phyloP scores from a whole-genome alignment of 2,329 filamentous ascomycete species.

The Cladobotryum mycophilum region DNA sequence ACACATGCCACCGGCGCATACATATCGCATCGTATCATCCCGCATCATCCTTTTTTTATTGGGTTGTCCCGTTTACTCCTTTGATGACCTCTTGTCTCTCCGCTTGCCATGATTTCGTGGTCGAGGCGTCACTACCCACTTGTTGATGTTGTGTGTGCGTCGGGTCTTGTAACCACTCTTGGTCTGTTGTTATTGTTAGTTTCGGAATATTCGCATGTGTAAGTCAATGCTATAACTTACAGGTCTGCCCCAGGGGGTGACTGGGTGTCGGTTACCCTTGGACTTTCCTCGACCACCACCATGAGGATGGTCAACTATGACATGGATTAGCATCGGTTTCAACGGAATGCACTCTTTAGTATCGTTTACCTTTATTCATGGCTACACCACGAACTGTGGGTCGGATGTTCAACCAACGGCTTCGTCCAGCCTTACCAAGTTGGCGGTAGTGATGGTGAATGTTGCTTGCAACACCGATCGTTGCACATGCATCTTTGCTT shows the following conservation, averaged over 20 bases:
- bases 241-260: constrained; percentile 92
- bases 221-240: constrained; percentile 51
- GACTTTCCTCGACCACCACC: constrained; percentile 99
- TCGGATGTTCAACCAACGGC: constrained; percentile 86
- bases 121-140: constrained; percentile 78
- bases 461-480: constrained; percentile 91
- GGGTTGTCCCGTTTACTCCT: constrained; percentile 14
- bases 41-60: not conserved
- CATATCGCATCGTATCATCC: constrained; percentile 11
- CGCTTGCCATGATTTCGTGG: constrained; percentile 88
- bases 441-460: constrained; percentile 83
- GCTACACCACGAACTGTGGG: constrained; percentile 95
- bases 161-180: constrained; percentile 91
- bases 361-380: constrained; percentile 79
- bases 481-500: constrained; percentile 87
- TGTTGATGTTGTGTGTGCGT: constrained; percentile 82
- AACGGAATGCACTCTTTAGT: not conserved
- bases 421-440: constrained; percentile 90
- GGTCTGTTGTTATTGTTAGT: constrained; percentile 39
- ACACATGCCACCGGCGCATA: constrained; percentile 22
- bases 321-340: constrained; percentile 3
- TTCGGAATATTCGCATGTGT: not conserved
- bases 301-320: constrained; percentile 82
- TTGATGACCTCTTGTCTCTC: constrained; percentile 52
- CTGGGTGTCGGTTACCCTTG: constrained; percentile 93